These are phyloP conservation scores for Macrophomina phaseolina DNA, from an alignment of 2,329 filamentous ascomycete species.

Conservation along the genomic window DNA sequence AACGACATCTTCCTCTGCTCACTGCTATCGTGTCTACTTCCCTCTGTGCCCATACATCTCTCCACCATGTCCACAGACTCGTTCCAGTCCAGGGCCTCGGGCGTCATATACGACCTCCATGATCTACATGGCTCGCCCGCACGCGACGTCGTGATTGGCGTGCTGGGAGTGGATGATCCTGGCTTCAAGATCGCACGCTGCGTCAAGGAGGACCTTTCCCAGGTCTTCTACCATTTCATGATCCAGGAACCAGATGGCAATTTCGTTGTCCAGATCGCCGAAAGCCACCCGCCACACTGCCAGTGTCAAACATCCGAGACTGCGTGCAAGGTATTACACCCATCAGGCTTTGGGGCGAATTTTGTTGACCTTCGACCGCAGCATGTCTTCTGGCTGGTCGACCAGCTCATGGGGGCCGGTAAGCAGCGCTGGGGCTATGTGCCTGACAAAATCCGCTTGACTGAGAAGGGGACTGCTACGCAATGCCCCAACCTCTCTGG, in stretches of 20 bases:
- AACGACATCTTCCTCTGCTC: conserved; percentile 26
- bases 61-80: not conserved
- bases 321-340: conserved; percentile 42
- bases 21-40: not conserved
- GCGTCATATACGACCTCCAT: not conserved
- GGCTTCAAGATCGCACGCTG: too few species aligned
- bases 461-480: not conserved
- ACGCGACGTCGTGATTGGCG: not conserved
- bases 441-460: not conserved
- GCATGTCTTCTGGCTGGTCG: conserved; percentile 48
- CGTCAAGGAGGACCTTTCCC: too few species aligned
- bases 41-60: not conserved
- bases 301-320: conserved; percentile 26
- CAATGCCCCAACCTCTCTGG: too few species aligned
- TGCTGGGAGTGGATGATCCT: not conserved
- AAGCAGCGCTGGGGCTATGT: not conserved
- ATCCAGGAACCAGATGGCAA: not conserved
- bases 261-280: not conserved
- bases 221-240: not conserved
- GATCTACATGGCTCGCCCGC: not conserved
- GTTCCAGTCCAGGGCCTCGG: not conserved
- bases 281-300: not conserved
- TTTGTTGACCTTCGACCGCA: conserved; percentile 28
- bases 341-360: not conserved
- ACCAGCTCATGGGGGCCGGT: conserved; percentile 36